Evolutionary conservation across 1,139 yeast species (phyloP).

Genomic region (Taiozyma sp.): DNA sequence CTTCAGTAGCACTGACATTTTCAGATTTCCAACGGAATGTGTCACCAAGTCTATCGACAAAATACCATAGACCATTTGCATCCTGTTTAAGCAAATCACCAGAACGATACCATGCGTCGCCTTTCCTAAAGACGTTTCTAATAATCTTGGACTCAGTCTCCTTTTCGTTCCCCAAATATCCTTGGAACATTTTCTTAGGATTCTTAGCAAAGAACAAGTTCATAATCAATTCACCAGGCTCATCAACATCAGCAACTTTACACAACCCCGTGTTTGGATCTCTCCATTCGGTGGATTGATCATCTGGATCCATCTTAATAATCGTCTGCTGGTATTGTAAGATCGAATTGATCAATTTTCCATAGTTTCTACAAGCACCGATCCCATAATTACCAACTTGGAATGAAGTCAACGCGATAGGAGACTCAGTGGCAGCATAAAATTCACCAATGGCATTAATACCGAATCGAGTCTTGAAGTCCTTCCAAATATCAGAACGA

Average conservation of each 20-base stretch:
- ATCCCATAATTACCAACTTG: slow-evolving; percentile 79
- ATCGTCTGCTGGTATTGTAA: slow-evolving; percentile 56
- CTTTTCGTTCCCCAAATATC: slow-evolving; percentile 75
- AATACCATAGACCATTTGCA: slow-evolving; percentile 66
- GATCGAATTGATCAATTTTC: slow-evolving; percentile 52
- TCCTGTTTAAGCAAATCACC: slow-evolving; percentile 82
- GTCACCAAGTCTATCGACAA: slow-evolving; percentile 92
- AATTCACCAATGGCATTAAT: slow-evolving; percentile 82
- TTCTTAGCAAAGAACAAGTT: slow-evolving; percentile 60
- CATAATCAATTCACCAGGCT: slow-evolving; percentile 89
- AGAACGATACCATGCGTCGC: slow-evolving; percentile 89
- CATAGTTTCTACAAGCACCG: slow-evolving; percentile 89
- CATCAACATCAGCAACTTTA: slow-evolving; percentile 43
- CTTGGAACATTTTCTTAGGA: slow-evolving; percentile 77
- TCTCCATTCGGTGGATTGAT: slow-evolving; percentile 67
- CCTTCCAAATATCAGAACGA: slow-evolving; percentile 87
- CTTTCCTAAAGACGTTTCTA: slow-evolving; percentile 69
- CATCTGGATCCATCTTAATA: slow-evolving; percentile 78
- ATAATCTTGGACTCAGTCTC: slow-evolving; percentile 78
- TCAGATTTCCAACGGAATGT: slow-evolving; percentile 98
- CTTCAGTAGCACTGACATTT: slow-evolving; percentile 92
- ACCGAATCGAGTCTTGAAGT: slow-evolving; percentile 72
- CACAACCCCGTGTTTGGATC: slow-evolving; percentile 69
- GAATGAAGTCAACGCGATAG: slow-evolving; percentile 80
- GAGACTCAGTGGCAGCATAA: slow-evolving; percentile 93